Conservation (phyloP, 371 early-diverging fungal genomes). For the Sporodiniella umbellata region DNA sequence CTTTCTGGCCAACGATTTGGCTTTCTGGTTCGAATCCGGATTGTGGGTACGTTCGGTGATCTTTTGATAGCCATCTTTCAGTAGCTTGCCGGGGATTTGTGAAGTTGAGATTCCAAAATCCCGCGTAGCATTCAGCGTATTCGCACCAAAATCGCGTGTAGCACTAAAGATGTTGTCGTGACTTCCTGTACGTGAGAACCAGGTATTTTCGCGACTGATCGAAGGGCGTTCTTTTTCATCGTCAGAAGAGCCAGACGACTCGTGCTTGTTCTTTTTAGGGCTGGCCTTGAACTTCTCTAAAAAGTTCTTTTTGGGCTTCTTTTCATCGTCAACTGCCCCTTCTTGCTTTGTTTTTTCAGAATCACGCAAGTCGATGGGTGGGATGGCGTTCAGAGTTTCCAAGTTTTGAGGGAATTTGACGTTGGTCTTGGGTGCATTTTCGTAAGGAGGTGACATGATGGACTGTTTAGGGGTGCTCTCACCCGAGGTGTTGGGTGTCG, state of each 20-base stretch:
- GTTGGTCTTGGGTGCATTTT: conserved; percentile 11
- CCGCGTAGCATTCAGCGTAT: conserved; percentile 13
- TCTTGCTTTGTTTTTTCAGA: conserved; percentile 1
- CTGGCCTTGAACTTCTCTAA: not conserved
- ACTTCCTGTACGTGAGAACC: conserved; percentile 19
- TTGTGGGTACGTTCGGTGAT: conserved; percentile 1
- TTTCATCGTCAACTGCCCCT: too few relatives aligned
- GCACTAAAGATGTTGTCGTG: conserved; percentile 1
- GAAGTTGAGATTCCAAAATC: conserved; percentile 20
- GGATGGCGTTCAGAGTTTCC: conserved; percentile 30
- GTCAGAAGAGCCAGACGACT: not conserved
- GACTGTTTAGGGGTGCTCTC: conserved; percentile 14
- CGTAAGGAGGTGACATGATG: conserved; percentile 16
- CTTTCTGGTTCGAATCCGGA: conserved; percentile 35
- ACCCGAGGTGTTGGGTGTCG: conserved; percentile 12
- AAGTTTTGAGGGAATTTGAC: conserved; percentile 29
- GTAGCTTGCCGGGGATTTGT: conserved; percentile 30
- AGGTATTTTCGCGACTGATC: conserved; percentile 15
- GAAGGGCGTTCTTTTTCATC: not conserved
- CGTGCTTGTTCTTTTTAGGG: not conserved
- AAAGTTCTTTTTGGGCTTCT: not conserved
- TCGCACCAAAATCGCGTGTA: not conserved
- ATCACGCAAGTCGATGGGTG: conserved; percentile 21
- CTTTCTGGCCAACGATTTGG: conserved; percentile 44
- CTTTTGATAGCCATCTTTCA: conserved; percentile 26